Conservation (phyloP, 495 filamentous ascomycete genomes). For the Lepidopterella palustris region DNA sequence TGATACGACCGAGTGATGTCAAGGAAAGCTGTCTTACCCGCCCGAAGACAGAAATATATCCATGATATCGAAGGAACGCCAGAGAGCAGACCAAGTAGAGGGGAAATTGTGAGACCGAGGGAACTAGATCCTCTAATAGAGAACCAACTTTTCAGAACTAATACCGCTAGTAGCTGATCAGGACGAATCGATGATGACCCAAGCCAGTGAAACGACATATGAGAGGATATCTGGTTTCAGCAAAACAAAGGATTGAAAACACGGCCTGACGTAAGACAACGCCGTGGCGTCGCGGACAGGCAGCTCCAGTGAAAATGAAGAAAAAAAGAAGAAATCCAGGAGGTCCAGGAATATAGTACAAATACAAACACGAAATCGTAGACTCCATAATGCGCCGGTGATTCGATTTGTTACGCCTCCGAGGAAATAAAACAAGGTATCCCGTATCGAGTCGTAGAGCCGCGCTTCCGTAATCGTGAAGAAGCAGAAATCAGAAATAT, state of each 20-base stretch:
- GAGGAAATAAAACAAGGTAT: slow-evolving; percentile 27
- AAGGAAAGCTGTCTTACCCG: neutral
- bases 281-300: neutral
- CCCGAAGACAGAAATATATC: slow-evolving; percentile 9
- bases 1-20: neutral
- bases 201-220: neutral
- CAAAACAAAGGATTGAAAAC: slow-evolving; percentile 5
- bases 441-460: slow-evolving; percentile 26
- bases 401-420: slow-evolving; percentile 24
- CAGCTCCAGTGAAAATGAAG: slow-evolving; percentile 6
- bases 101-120: neutral
- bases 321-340: slow-evolving; percentile 19
- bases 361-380: slow-evolving; percentile 19
- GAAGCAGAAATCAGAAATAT: slow-evolving; percentile 20
- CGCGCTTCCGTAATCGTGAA: slow-evolving; percentile 20
- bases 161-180: slow-evolving; percentile 20
- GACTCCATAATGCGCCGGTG: slow-evolving; percentile 23
- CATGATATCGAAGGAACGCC: neutral
- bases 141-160: slow-evolving; percentile 23
- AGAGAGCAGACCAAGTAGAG: neutral
- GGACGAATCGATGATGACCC: slow-evolving; percentile 2
- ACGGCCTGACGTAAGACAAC: neutral
- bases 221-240: neutral
- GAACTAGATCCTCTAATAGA: slow-evolving; percentile 25
- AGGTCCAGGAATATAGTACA: slow-evolving; percentile 29